Evolutionary conservation across 106 monocot species (phyloP), one percentile per base, ranked within the genome.

Genomic region (Phalaenopsis aphrodite): DNA sequence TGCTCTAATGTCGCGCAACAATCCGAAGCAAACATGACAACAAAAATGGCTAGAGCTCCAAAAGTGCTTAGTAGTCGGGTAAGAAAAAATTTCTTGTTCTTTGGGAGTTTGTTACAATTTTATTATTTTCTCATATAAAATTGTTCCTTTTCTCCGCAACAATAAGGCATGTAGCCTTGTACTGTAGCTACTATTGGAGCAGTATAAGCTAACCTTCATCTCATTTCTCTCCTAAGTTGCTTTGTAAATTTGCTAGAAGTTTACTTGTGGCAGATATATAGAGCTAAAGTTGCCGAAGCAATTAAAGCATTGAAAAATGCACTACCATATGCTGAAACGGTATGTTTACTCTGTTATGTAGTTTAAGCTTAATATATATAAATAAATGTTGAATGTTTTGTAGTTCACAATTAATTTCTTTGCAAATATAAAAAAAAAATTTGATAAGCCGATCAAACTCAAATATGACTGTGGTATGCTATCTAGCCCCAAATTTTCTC

Each of bases 221-320:
- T 69, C 10, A 69, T 12, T 39, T 5, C 69, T 15, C 10, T 64
- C 9, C 37, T 64, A 18, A 17, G 2, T 64, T 45, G 38, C 6
- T 57, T 48, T 17, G 4, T 24, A 42, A 38, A 36, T 48, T 76
- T 72, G 36, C 46, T 82, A 45, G 24, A 45, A 49, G 38, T 77
- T 21, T 58, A 64, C 30, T 41, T 15, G 41, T 76, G 61, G 75
- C 81, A 90, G 89, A 57, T 79, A 8, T 78, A 83, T 14, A 83
- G 81, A 85, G 81, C 78, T 15, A 90, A 79, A 77, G 83, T 90
- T 55, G 5, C 79, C 23, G 83, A 85, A 79, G 87, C 76, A 82
- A 84, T 90, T 52, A 87, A 82, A 77, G 85, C 81, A 43, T 77
- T 90, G 45, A 69, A 85, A 82, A 85, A 77, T 9, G 78, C 79